Evolutionary conservation across 768 basidiomycete species (phyloP), one percentile per base, ranked within the genome.

Genomic region (Tulasnella sp.): DNA sequence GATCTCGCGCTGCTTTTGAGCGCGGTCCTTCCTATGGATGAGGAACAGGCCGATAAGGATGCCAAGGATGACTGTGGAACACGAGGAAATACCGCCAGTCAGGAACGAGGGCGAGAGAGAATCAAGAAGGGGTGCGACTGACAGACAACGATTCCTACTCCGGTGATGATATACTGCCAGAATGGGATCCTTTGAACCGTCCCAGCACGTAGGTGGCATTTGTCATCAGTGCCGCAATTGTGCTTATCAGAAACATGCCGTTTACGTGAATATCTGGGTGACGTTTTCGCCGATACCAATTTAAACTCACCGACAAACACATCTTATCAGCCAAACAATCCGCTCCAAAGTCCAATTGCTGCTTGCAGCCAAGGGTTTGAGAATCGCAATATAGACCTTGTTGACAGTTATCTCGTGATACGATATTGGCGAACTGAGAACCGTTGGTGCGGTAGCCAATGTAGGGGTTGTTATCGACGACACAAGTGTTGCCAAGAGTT

Each of bases 331-430:
- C 72, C 4, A 63, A 61, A 68, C 91, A 95, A 1, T 77, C 58
- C 23, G 69, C 80, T 4, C 82, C 84, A 2, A 86, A 34, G 9
- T 65, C 67, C 69, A 85, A 86, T 61, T 75, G 73, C 56, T 76
- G 72, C 67, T 82, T 72, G 70, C 91, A 93, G 9, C 77, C 70
- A 50, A 73, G 71, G 15, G 76, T 64, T 3, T 74, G 68, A 10
- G 83, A 76, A 67, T 93, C 88, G 66, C 91, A 93, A 66, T 89
- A 93, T 0, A 82, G 69, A 7, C 85, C 86, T 17, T 80, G 68
- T 17, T 70, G 75, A 67, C 91, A 95, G 70, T 92, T 86, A 38
- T 80, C 83, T 42, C 89, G 80, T 59, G 89, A 91, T 2, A 91
- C 81, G 58, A 92, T 83, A 68, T 86, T 81, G 48, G 85, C 78